Evolutionary conservation across 805 yeast species (phyloP).

Genomic region (Naumovozyma baii): DNA sequence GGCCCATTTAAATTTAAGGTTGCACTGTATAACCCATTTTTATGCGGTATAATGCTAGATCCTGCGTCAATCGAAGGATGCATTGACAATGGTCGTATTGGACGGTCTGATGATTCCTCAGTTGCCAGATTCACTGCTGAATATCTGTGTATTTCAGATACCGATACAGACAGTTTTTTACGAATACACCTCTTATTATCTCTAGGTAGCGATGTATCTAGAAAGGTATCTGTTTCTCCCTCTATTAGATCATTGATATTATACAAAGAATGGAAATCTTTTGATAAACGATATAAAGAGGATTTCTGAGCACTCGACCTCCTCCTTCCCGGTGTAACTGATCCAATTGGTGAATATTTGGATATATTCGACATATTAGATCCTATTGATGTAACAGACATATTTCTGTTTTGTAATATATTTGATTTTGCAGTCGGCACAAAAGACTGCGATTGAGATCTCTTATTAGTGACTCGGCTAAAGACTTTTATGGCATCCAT

Average conservation of each 20-base stretch:
- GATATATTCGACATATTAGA: not conserved
- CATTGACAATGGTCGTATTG: not conserved
- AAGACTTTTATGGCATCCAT: not conserved
- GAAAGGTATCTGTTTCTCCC: not conserved
- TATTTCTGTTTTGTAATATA: not conserved
- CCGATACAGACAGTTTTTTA: not conserved
- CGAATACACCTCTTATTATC: not conserved
- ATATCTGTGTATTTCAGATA: not conserved
- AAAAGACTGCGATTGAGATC: not conserved
- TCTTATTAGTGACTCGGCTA: not conserved
- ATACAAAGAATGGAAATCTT: not conserved
- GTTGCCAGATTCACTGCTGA: not conserved
- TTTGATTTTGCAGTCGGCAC: not conserved
- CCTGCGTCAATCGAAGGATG: not conserved
- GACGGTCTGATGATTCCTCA: not conserved
- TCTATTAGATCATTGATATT: slow-evolving; percentile 15
- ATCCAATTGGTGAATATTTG: not conserved
- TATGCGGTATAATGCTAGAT: not conserved
- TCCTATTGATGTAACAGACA: not conserved
- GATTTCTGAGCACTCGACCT: not conserved
- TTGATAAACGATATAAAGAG: not conserved
- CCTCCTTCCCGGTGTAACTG: not conserved
- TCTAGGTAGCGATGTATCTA: not conserved
- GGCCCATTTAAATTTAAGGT: not conserved
- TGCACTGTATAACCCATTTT: not conserved